Conservation (phyloP, 1,284 basidiomycete species). For the Boletellus deceptivus region DNA sequence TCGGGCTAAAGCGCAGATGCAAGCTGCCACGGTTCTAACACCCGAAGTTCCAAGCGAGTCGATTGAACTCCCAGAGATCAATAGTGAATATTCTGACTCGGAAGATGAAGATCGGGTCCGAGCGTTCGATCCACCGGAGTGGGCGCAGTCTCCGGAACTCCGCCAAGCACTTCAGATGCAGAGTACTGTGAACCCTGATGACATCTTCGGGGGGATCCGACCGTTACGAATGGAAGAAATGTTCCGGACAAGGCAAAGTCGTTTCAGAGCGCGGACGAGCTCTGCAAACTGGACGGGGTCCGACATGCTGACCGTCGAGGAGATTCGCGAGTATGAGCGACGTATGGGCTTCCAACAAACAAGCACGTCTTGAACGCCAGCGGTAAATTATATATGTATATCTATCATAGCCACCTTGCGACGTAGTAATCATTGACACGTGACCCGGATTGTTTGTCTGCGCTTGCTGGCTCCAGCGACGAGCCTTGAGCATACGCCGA, state of each 20-base stretch:
- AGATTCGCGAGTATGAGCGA: constrained; percentile 82
- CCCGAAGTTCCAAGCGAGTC: constrained; percentile 68
- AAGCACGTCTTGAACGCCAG: constrained; percentile 11
- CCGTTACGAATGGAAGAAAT: constrained; percentile 86
- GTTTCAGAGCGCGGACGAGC: constrained; percentile 85
- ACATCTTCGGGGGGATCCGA: constrained; percentile 85
- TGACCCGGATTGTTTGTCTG: constrained; percentile 31
- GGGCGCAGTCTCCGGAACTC: constrained; percentile 90
- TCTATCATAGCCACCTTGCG: neutral
- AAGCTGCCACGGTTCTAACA: constrained; percentile 51
- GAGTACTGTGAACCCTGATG: constrained; percentile 85
- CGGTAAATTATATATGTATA: constrained; percentile 13
- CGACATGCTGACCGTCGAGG: constrained; percentile 79
- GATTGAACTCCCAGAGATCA: constrained; percentile 90
- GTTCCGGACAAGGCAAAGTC: constrained; percentile 69
- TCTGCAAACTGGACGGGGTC: constrained; percentile 92
- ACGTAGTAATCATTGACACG: constrained; percentile 13
- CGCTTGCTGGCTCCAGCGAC: constrained; percentile 23
- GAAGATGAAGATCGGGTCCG: constrained; percentile 80
- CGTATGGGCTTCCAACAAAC: constrained; percentile 80
- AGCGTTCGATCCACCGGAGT: constrained; percentile 73
- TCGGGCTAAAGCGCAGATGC: constrained; percentile 62
- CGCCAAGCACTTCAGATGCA: constrained; percentile 75
- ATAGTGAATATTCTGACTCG: constrained; percentile 94
- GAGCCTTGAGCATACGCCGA: constrained; percentile 16